Base-by-base conservation (phyloP, 768 basidiomycete species). In the Daedaleopsis sinensis region DNA sequence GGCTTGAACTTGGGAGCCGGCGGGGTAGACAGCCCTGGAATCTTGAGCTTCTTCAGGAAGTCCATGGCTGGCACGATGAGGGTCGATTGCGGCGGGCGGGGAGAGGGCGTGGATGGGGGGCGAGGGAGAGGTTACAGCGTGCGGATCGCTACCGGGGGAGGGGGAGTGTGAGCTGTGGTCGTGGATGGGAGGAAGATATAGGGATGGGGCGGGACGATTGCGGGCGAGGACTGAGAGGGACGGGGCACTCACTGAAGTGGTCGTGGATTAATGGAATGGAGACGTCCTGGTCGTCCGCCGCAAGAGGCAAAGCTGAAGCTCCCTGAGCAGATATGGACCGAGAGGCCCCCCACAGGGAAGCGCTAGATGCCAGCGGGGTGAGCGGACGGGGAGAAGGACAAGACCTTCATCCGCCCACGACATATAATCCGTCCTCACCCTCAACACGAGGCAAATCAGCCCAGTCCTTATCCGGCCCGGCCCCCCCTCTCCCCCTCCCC, bases 241-340 rank as follows among this genome's bases (percentile, higher is more conserved):
- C 21, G 37, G 47, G 44, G 47, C 50, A 58, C 61, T 37, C 36
- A 61, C 63, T 58, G 59, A 67, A 53, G 46, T 50, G 56, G 63
- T 62, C 59, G 59, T 57, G 53, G 56, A 55, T 51, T 44, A 24
- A 44, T 32, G 15, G 35, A 52, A 46, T 52, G 39, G 39, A 42
- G 37, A 46, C 52, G 48, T 52, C 50, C 19, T 49, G 49, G 53
- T 44, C 52, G 57, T 49, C 35, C 50, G 39, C 50, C 52, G 21
- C 58, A 55, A 52, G 56, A 59, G 60, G 52, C 44, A 36, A 56
- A 53, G 55, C 57, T 54, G 52, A 32, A 58, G 65, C 64, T 63
- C 64, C 62, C 58, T 52, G 63, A 60, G 62, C 59, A 69, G 65
- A 65, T 65, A 65, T 63, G 61, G 65, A 66, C 67, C 65, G 65